phyloP scores from a whole-genome alignment of 352 stramenopile species.

The Lagenidium sp. region DNA sequence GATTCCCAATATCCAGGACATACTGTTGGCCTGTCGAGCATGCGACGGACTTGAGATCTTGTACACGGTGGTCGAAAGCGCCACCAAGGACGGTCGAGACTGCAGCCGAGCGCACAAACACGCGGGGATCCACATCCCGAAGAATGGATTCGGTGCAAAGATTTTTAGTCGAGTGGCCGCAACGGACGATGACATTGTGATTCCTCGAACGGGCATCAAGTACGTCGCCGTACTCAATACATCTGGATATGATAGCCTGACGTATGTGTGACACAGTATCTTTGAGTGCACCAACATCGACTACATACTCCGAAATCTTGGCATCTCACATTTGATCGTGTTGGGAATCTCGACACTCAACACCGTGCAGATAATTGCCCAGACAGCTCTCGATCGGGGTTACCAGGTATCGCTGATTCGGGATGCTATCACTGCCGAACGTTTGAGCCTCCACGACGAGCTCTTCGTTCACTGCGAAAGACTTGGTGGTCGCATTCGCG shows the following conservation, averaged over 20 bases:
- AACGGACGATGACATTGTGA: conserved; percentile 67
- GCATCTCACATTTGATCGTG: conserved; percentile 79
- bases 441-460: conserved; percentile 7
- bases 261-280: conserved; percentile 27
- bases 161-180: conserved; percentile 40
- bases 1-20: conserved; percentile 46
- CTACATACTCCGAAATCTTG: conserved; percentile 85
- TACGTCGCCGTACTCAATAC: conserved; percentile 16
- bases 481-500: conserved; percentile 14
- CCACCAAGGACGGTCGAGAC: conserved; percentile 76
- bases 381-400: conserved; percentile 79
- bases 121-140: conserved; percentile 68
- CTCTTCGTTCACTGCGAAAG: conserved; percentile 10
- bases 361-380: conserved; percentile 72
- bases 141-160: conserved; percentile 54
- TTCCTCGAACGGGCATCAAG: conserved; percentile 76
- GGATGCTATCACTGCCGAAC: conserved; percentile 42
- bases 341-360: conserved; percentile 75
- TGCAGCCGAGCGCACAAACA: conserved; percentile 83
- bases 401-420: conserved; percentile 82
- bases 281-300: conserved; percentile 87
- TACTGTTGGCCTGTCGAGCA: conserved; percentile 39
- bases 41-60: conserved; percentile 73
- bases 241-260: not conserved
- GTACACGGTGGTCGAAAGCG: conserved; percentile 87